Conservation (phyloP, 2,329 filamentous ascomycete genomes). For the Exutisphaerella laricina region DNA sequence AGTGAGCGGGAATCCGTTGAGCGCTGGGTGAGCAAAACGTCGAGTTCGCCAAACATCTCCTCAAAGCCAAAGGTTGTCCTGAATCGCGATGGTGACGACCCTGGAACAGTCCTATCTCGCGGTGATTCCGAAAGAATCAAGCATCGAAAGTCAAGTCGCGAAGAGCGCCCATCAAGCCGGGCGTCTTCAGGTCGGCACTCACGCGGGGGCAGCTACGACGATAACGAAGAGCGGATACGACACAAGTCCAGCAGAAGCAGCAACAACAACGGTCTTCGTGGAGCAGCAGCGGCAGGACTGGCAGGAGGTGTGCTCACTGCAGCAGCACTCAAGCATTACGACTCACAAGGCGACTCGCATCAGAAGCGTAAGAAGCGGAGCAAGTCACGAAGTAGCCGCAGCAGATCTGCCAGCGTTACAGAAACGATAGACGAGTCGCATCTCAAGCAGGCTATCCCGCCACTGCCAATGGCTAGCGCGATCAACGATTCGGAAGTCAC, state of each 20-base stretch:
- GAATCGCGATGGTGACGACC: constrained; percentile 54
- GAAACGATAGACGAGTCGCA: constrained; percentile 51
- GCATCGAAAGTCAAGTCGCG: constrained; percentile 50
- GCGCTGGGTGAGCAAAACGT: constrained; percentile 55
- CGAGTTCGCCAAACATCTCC: constrained; percentile 55
- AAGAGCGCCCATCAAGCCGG: constrained; percentile 30
- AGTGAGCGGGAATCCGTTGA: constrained; percentile 46
- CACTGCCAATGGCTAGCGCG: constrained; percentile 84
- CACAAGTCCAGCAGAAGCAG: constrained; percentile 51
- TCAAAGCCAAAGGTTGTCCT: constrained; percentile 57
- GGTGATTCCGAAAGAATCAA: constrained; percentile 50
- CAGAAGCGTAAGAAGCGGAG: constrained; percentile 45
- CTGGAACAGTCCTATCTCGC: constrained; percentile 52
- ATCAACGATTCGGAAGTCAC: constrained; percentile 83
- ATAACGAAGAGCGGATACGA: constrained; percentile 47
- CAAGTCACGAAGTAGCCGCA: constrained; percentile 47
- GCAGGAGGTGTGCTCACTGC: constrained; percentile 56
- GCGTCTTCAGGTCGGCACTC: constrained; percentile 21
- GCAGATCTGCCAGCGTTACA: constrained; percentile 46
- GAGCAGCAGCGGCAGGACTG: constrained; percentile 50
- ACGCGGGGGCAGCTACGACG: constrained; percentile 22
- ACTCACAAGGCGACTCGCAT: constrained; percentile 54
- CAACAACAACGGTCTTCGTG: constrained; percentile 36
- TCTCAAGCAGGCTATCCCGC: constrained; percentile 50
- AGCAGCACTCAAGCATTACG: constrained; percentile 58